A percentile compares a stretch with the other conserved stretches of the same genome.
These are phyloP conservation scores for Pythium volutum DNA, from an alignment of 352 stramenopile species.

Conservation along the genomic window DNA sequence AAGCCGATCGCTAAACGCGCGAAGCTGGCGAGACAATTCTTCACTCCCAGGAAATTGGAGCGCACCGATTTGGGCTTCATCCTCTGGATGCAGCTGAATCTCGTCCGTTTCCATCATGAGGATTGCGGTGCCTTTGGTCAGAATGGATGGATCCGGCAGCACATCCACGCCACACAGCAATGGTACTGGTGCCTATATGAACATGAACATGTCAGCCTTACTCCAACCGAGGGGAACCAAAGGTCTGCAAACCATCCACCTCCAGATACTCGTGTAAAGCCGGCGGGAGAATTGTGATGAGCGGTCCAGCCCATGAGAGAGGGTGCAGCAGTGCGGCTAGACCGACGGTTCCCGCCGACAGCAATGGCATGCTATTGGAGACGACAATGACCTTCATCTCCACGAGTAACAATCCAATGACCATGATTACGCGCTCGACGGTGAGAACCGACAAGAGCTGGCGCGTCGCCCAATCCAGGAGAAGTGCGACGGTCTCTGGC, in stretches of 20 bases:
- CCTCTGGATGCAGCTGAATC: conserved; percentile 19
- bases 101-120: conserved; percentile 17
- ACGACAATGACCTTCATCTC: conserved; percentile 33
- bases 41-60: conserved; percentile 23
- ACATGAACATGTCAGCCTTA: background rate
- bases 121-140: conserved; percentile 23
- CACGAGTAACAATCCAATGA: conserved; percentile 17
- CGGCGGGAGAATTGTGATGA: conserved; percentile 26
- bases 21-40: conserved; percentile 11
- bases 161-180: conserved; percentile 23
- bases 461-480: conserved; percentile 22
- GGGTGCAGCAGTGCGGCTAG: conserved; percentile 20
- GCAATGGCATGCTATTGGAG: conserved; percentile 15
- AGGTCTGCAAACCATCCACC: conserved; percentile 11
- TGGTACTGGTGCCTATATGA: conserved; percentile 24
- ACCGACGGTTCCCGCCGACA: conserved; percentile 19
- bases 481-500: conserved; percentile 10
- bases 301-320: conserved; percentile 22
- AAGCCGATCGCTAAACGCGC: background rate
- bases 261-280: conserved; percentile 25
- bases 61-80: conserved; percentile 16
- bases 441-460: conserved; percentile 14
- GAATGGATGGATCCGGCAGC: conserved; percentile 13
- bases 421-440: conserved; percentile 12
- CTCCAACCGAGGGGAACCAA: too few relatives aligned